A percentile compares a stretch with the other conserved stretches of the same genome.
Evolutionary conservation across 805 yeast species (phyloP).

Genomic region (Metschnikowia koreensis): DNA sequence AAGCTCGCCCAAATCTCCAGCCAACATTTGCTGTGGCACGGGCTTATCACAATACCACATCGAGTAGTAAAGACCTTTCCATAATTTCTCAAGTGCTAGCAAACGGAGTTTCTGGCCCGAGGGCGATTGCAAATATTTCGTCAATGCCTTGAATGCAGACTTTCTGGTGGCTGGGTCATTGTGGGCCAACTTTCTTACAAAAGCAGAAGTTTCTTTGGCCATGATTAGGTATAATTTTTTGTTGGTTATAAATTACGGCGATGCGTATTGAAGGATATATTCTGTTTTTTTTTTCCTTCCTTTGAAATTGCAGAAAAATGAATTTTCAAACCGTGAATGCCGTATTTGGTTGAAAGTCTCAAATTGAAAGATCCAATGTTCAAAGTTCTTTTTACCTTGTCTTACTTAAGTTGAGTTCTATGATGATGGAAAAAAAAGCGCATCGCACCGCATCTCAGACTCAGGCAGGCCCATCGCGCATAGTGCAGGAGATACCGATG

Average conservation of each 20-base stretch:
- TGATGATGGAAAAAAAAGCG: neutral
- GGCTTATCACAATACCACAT: conserved; percentile 98
- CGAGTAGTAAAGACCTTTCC: conserved; percentile 94
- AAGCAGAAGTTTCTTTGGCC: conserved; percentile 41
- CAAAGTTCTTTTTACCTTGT: too few species aligned
- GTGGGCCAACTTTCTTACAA: conserved; percentile 81
- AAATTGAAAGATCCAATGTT: too few species aligned
- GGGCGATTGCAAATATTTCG: conserved; percentile 50
- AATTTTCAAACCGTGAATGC: too few species aligned
- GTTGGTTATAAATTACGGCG: too few species aligned
- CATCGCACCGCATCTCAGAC: neutral
- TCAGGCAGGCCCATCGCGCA: neutral
- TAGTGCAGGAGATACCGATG: too few species aligned
- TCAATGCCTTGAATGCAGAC: conserved; percentile 64
- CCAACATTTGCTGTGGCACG: conserved; percentile 83
- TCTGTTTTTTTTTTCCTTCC: too few species aligned
- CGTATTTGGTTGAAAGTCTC: too few species aligned
- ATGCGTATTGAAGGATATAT: too few species aligned
- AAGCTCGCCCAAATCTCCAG: conserved; percentile 64
- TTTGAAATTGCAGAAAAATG: too few species aligned
- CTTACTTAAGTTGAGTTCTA: too few species aligned
- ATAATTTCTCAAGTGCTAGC: conserved; percentile 72
- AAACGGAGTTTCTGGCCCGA: conserved; percentile 39
- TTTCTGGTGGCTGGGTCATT: conserved; percentile 76
- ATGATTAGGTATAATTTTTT: conserved; percentile 3